Evolutionary conservation across 805 yeast genomes (phyloP), one percentile per base, ranked within the genome.

Genomic region (Kuraishia cidri): DNA sequence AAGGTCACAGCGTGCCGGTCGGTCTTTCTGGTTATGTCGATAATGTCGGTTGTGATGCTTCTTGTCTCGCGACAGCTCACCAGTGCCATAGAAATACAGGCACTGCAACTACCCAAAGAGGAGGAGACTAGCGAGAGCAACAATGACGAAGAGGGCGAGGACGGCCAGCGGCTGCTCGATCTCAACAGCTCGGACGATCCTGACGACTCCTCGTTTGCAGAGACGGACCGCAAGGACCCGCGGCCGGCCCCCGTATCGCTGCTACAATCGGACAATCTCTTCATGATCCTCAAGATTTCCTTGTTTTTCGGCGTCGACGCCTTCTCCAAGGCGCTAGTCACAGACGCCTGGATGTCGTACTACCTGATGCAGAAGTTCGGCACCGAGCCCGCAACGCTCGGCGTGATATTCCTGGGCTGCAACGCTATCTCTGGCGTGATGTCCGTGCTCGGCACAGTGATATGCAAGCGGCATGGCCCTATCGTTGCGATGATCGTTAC

Each of bases 311-410:
- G 61, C 7, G 39, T 66, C 10, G 74, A 67, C 42, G 54, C 68
- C 1, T 50, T 65, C 32, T 67, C 68, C 10, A 56, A 66, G 21
- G 60, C 72, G 3, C 50, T 64, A 27, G 58, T 59, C n/a, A 59
- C 66, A 21, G 56, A 56, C 21, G 54, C 69, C 4, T 67, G 72
- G 74, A 52, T 58, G n/a, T 60, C 68, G 0, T 67, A 54, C 38
- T 67, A 61, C 41, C 55, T 67, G 25, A 56, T 57, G 32, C 44
- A 52, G 8, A 56, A 52, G 38, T 67, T 62, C 44, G 36, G 50
- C 24, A 44, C 59, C 2, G 44, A 53, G 11, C 39, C 70, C 4
- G 42, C 58, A 4, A 43, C 48, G 18, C 50, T 66, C 17, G 73
- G 72, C 1, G 37, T 53, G 4, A 50, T 66, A 0, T 65, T 67